Conservation (phyloP, 2,329 filamentous ascomycete species). For the Venturia nashicola region DNA sequence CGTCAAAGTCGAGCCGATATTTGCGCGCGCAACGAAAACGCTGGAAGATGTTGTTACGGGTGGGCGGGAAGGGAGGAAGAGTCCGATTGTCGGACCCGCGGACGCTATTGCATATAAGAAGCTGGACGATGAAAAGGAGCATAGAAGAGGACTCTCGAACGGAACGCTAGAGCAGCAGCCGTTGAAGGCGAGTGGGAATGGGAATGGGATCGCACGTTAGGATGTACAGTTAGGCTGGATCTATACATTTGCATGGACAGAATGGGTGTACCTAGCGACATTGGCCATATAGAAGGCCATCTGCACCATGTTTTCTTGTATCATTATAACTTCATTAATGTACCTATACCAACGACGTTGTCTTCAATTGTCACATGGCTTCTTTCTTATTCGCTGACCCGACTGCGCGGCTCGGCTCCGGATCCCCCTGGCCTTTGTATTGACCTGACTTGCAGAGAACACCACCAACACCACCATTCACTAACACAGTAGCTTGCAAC, state of each 20-base stretch:
- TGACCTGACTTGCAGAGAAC: background rate
- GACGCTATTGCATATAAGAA: background rate
- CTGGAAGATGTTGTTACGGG: constrained; percentile 6
- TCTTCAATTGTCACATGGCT: no score
- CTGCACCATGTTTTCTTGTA: background rate
- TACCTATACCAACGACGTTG: no score
- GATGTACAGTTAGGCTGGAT: background rate
- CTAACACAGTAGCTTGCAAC: background rate
- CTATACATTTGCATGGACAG: background rate
- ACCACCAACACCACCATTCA: background rate
- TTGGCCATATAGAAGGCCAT: background rate
- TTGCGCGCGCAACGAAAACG: background rate
- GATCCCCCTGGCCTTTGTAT: background rate
- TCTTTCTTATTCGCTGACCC: background rate
- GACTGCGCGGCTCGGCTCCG: background rate
- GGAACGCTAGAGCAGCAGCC: background rate
- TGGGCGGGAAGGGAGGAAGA: background rate
- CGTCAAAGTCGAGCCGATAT: constrained; percentile 3
- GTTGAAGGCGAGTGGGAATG: background rate
- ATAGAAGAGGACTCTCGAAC: background rate
- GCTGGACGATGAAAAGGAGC: background rate
- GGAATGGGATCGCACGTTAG: no score
- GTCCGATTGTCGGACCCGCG: background rate
- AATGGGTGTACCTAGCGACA: background rate
- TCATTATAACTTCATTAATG: no score